phyloP scores from a whole-genome alignment of 1,284 basidiomycete genomes.

The Inonotus hispidus region DNA sequence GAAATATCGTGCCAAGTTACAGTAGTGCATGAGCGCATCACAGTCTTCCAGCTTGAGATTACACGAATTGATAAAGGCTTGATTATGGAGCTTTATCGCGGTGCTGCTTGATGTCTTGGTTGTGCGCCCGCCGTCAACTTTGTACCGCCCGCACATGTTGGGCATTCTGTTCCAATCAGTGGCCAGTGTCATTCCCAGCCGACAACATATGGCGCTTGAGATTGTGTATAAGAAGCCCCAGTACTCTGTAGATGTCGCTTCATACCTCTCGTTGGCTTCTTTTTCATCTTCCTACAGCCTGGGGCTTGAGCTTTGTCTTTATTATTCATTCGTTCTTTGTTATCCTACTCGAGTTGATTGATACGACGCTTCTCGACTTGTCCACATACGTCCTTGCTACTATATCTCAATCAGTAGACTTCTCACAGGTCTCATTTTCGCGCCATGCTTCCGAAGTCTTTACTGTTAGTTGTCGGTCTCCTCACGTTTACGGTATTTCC shows the following conservation, averaged over 20 bases:
- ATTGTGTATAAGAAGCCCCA: not conserved
- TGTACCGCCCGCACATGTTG: not conserved
- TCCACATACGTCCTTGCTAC: no score
- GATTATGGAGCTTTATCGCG: not conserved
- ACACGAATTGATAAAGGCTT: no score
- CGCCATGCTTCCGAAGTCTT: conserved; percentile 29
- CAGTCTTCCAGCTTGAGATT: no score
- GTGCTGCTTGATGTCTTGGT: not conserved
- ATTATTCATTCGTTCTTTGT: not conserved
- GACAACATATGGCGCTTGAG: not conserved
- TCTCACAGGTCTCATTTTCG: not conserved
- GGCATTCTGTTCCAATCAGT: not conserved
- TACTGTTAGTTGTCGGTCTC: conserved; percentile 28
- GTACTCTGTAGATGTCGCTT: no score
- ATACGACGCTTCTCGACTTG: no score
- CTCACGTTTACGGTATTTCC: conserved; percentile 23
- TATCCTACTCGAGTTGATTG: not conserved
- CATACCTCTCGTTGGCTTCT: not conserved
- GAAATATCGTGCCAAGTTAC: no score
- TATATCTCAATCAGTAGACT: not conserved
- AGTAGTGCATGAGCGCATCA: no score
- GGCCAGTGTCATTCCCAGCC: not conserved
- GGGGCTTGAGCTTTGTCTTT: not conserved
- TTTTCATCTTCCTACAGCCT: not conserved
- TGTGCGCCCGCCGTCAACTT: not conserved